These are phyloP conservation scores for Senna siamea DNA, from an alignment of 306 rosid species.

Conservation along the genomic window DNA sequence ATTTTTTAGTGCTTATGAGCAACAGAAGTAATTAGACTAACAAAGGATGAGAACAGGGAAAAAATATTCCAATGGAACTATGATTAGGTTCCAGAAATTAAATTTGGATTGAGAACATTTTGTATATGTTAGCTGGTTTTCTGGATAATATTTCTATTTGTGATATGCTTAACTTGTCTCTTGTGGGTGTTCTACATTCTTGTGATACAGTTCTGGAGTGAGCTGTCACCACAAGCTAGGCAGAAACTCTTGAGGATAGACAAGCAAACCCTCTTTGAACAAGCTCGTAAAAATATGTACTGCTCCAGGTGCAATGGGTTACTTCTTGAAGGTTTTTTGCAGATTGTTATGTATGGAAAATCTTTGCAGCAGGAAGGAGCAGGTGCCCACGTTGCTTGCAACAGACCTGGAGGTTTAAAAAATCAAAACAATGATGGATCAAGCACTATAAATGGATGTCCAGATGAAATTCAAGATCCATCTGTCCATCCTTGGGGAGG, in stretches of 20 bases:
- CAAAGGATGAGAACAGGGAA: no score
- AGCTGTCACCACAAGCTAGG: constrained; percentile 67
- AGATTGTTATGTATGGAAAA: constrained; percentile 93
- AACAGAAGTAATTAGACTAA: not conserved
- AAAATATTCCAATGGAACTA: no score
- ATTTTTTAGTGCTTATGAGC: not conserved
- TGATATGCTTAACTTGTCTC: constrained; percentile 36
- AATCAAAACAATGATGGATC: constrained; percentile 60
- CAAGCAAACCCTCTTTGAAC: constrained; percentile 96
- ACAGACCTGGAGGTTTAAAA: constrained; percentile 54
- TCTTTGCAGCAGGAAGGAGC: constrained; percentile 83
- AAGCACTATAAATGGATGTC: constrained; percentile 52
- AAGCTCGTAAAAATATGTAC: constrained; percentile 98
- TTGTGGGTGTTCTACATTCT: constrained; percentile 39
- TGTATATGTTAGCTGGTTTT: constrained; percentile 1
- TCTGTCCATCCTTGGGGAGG: constrained; percentile 99
- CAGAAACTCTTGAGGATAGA: constrained; percentile 90
- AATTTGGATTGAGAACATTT: constrained; percentile 9
- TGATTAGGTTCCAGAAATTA: constrained; percentile 1
- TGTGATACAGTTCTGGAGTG: constrained; percentile 86
- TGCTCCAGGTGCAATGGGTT: constrained; percentile 99
- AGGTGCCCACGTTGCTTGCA: constrained; percentile 53
- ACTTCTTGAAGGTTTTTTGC: constrained; percentile 95
- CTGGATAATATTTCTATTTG: constrained; percentile 13
- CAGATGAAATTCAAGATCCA: constrained; percentile 90